Base-by-base conservation (phyloP, 306 rosid species). In the Malus domestica region DNA sequence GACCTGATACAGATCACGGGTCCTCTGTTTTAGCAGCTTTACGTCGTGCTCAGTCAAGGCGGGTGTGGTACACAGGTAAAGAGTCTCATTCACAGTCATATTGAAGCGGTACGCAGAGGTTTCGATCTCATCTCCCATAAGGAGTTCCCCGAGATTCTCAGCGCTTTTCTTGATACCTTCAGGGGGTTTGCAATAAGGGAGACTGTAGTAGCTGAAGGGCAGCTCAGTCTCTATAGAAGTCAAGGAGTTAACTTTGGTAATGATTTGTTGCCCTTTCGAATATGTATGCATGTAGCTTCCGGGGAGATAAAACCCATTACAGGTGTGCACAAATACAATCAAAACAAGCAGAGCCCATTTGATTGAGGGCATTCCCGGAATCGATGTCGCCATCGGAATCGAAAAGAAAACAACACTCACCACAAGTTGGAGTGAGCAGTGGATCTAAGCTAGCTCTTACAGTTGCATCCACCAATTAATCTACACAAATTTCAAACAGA, bases 191-290 rank as follows among this genome's bases (percentile, higher is more conserved):
- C 97, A 94, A 71, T 91, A 94, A 30, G 98, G 98, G 58, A 94
- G 91, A 75, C 88, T 91, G 81, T 91, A 94, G 81, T 94, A 94
- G 86, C 90, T 84, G 72, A 90, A 94, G 52, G 98, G 98, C 75
- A 93, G 92, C 89, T 93, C 97, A 5, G 98, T 93, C 78, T 93
- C 98, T 60, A 93, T 93, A 71, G 98, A 93, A 63, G 98, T 93
- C 90, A 93, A 82, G 62, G 98, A 93, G 88, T 93, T 90, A 67
- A 93, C 94, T 80, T 93, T 93, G 25, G 94, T 89, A 70, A n/a
- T 73, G 64, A 93, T 91, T 6, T 6, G 14, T 45, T 87, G 87
- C 72, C 82, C 87, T 51, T 75, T 67, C n/a, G 94, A 80, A 85
- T 91, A 94, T 3, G 92, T 90, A 73, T 91, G 89, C 96, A 91